Conservation (phyloP, 345 rosid species). For the Dimocarpus longan region DNA sequence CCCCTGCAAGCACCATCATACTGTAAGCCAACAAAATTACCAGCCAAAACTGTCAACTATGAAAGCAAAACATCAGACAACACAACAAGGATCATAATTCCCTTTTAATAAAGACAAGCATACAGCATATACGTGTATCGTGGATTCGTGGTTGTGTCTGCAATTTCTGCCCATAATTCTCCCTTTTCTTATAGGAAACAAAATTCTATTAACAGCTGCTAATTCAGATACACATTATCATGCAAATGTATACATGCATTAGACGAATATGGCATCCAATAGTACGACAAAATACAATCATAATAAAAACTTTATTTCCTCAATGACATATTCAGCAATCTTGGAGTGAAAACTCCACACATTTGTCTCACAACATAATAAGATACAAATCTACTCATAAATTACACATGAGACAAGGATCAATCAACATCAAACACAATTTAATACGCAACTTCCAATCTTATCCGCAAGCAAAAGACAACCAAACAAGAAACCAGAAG, state of each 20-base stretch:
- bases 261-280: not conserved
- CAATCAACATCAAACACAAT: not conserved
- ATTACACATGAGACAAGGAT: not conserved
- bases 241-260: not conserved
- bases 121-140: not conserved
- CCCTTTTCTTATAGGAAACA: not conserved
- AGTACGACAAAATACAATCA: not conserved
- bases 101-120: not conserved
- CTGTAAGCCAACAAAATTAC: constrained; percentile 8
- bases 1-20: constrained; percentile 56
- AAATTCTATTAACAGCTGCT: not conserved
- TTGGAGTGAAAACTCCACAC: not conserved
- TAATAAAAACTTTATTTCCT: not conserved
- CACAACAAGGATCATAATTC: not conserved
- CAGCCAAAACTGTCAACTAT: constrained; percentile 10
- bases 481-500: constrained; percentile 15
- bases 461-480: not conserved
- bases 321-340: not conserved
- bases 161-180: not conserved
- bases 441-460: not conserved
- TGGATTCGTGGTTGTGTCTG: not conserved
- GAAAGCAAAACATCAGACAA: not conserved
- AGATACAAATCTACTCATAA: not conserved
- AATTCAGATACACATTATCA: not conserved
- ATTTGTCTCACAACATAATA: not conserved